Base-by-base conservation (phyloP, 306 rosid species). In the Parietaria judaica region DNA sequence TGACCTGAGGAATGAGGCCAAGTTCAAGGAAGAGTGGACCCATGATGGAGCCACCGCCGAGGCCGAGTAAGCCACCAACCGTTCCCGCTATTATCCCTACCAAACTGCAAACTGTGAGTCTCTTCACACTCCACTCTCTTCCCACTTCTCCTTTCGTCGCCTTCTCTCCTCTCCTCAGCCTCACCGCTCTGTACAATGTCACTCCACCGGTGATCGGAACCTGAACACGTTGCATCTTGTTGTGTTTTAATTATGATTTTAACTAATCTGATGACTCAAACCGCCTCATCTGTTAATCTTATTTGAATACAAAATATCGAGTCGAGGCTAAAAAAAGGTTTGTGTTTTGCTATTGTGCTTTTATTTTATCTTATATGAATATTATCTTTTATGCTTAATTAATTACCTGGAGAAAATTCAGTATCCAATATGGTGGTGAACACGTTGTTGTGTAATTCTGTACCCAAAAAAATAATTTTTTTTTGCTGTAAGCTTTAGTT, bases 11-110 rank as follows among this genome's bases (percentile, higher is more conserved):
- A 64, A 89, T 86, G n/a, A 85, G 65, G 72, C 94, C 96, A 5
- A 88, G 79, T 75, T 88, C 89, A 35, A 88, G 76, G 74, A 88
- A 83, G 54, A 88, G 82, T n/a, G 96, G 96, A 50, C 96, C 94
- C 81, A 88, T 72, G 66, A 88, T 67, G 51, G 79, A 88, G 7
- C 89, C 94, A 47, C 96, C 96, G 67, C 96, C 96, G 9, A 88
- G 79, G 59, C 94, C 96, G 9, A 85, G 80, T 83, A 88, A 70
- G 54, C 96, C 94, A 60, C 96, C 96, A 64, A 85, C 77, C 60
- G 85, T 8, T 49, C 94, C 94, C 14, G 90, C 94, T 16, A 79
- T 0, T 14, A 88, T 0, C 5, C 94, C 94, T 4, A 67, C 71
- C 57, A 49, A 10, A 76, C 90, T 78, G 49, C 80, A 88, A 66